Base-by-base conservation (phyloP, 2,329 filamentous ascomycete genomes). In the Pleoardoris graminearum region DNA sequence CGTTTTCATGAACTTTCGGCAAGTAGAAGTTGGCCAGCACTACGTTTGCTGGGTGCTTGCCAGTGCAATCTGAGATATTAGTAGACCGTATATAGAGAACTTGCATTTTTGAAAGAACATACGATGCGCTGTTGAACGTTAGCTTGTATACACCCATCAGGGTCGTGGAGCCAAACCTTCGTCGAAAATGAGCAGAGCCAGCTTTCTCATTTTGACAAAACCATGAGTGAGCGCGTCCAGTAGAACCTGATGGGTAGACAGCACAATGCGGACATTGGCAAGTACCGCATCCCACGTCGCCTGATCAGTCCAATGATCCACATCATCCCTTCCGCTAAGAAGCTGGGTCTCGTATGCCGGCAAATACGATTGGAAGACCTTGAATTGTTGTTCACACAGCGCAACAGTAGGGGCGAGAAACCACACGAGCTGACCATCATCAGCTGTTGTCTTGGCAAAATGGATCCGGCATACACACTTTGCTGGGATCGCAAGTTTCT, bases 1-100 rank as follows among this genome's bases (percentile, higher is more conserved):
- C 0, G 2, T 7, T 21, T 19, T 42, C 23, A 4, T 38, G 57
- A 45, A 78, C 79, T 16, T 68, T 71, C 23, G 77, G 75, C 55
- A 85, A 82, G 63, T 95, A 96, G 59, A 88, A 87, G 25, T 85
- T 76, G 23, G 73, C 76, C 88, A 96, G 93, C 29, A 96, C 87
- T 33, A 77, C 81, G 51, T 85, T 86, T 10, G 85, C 85, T 0
- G 88, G 79, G 59, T 86, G 81, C 1, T 82, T 84, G 16, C 79
- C 77, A 4, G 79, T 80, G 60, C 89, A 93, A 67, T 91, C 44
- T 47, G 8, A 2, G 6, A 37, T 11, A 14, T 47, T n/a, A 47
- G 33, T 14, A 29, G 12, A 3, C 4, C 7, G 3, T 12, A 14
- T 8, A 16, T n/a, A 29, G 25, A 3, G 4, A 3, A 7, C 22